Base-by-base conservation (phyloP, 2,329 filamentous ascomycete species). In the Botrytis squamosa region DNA sequence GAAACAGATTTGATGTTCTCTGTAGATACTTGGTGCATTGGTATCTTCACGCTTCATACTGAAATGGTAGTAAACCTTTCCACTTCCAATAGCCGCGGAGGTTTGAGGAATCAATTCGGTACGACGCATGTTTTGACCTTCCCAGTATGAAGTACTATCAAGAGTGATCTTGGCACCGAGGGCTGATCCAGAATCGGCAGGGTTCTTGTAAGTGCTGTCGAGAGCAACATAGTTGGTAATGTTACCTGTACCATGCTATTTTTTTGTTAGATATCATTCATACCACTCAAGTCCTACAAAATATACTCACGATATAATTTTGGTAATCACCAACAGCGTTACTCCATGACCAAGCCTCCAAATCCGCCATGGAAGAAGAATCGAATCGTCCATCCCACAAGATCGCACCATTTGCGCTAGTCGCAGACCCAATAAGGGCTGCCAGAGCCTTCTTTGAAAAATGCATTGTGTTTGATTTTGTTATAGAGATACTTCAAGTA, bases 41-140 rank as follows among this genome's bases (percentile, higher is more conserved):
- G 83, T 85, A 62, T 83, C 84, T 22, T 82, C 84, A 64, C 88
- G 85, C 85, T 87, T 89, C 76, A 93, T 86, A 74, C 87, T 90
- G 83, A 93, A 93, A 82, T 93, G 91, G 82, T 93, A 93, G 83
- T 86, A 92, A 49, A 92, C 87, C 68, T 88, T 90, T 62, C 91
- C 91, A n/a, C 82, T 79, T 77, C 89, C 90, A 81, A 93, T 91
- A 74, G 89, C 85, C 0, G 88, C 88, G 2, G 82, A 87, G 0
- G 90, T 92, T 83, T 92, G 89, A 14, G 91, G 91, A 77, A 94
- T 93, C 75, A 93, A 84, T 83, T 93, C 92, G 0, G 90, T 93
- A 70, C 91, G 87, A 80, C 90, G 89, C 91, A 93, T 93, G 66
- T 82, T 88, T 80, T 92, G 90, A 36, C 88, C 89, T 82, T 93